Percentiles rank a stretch among this genome's conserved stretches.
Conservation (phyloP, 495 filamentous ascomycete species). For the Trichoderma asperelloides region DNA sequence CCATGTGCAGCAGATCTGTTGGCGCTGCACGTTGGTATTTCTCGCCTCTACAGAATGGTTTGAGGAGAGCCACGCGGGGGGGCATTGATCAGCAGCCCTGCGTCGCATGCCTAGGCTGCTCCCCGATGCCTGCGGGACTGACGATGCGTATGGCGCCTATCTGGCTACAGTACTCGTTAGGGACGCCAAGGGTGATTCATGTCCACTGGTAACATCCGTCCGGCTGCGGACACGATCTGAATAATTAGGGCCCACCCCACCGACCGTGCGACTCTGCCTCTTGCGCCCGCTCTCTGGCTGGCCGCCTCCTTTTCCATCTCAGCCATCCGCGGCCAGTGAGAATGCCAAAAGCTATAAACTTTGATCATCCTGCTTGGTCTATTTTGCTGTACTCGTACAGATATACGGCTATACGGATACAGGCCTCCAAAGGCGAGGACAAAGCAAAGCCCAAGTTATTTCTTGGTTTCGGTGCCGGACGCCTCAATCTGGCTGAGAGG, state of each 20-base stretch:
- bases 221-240: slow-evolving; percentile 1
- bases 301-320: neutral
- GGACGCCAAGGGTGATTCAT: neutral
- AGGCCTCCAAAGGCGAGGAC: no score
- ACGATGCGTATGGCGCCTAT: neutral
- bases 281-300: neutral
- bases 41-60: neutral
- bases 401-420: neutral
- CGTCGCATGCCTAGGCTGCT: neutral
- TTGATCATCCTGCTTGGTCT: neutral
- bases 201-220: neutral
- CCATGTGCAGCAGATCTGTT: neutral
- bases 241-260: slow-evolving; percentile 3
- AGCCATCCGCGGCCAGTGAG: no score
- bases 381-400: neutral
- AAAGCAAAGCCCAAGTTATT: neutral
- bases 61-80: no score
- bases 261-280: neutral
- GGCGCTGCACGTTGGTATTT: neutral
- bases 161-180: no score
- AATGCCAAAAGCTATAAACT: neutral
- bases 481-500: neutral
- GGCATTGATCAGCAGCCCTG: no score
- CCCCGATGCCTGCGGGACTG: neutral
- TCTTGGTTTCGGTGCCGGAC: neutral